Conservation (phyloP, 345 rosid genomes). For the Jatropha curcas region DNA sequence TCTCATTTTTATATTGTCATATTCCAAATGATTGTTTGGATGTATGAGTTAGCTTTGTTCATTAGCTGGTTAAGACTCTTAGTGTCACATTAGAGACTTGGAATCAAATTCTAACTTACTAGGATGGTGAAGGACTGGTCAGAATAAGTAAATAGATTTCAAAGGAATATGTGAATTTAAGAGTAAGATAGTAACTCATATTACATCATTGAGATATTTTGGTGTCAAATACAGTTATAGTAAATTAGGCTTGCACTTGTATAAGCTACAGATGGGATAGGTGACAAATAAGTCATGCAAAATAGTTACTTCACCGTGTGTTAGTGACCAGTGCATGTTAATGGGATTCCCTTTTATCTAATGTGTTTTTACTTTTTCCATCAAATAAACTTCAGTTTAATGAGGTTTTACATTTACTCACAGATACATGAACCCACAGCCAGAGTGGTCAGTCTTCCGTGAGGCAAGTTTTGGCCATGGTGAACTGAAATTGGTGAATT, state of each 20-base stretch:
- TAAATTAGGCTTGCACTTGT: neutral
- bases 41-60: neutral
- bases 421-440: conserved; percentile 67
- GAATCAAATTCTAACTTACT: neutral
- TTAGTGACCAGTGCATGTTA: neutral
- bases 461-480: conserved; percentile 99
- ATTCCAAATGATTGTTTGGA: neutral
- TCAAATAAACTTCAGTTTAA: neutral
- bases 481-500: conserved; percentile 69
- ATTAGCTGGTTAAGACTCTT: neutral
- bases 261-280: neutral
- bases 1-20: neutral
- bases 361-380: neutral
- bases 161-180: neutral
- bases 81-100: neutral
- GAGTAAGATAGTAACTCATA: too few relatives aligned
- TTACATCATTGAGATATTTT: neutral
- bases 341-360: neutral
- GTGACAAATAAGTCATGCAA: neutral
- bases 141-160: neutral
- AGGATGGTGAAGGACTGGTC: neutral
- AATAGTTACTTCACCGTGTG: too few relatives aligned
- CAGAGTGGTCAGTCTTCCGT: conserved; percentile 91
- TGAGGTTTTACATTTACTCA: neutral
- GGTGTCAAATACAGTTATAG: neutral